phyloP scores from a whole-genome alignment of 2,329 filamentous ascomycete genomes.

The Aspergillus melleus region DNA sequence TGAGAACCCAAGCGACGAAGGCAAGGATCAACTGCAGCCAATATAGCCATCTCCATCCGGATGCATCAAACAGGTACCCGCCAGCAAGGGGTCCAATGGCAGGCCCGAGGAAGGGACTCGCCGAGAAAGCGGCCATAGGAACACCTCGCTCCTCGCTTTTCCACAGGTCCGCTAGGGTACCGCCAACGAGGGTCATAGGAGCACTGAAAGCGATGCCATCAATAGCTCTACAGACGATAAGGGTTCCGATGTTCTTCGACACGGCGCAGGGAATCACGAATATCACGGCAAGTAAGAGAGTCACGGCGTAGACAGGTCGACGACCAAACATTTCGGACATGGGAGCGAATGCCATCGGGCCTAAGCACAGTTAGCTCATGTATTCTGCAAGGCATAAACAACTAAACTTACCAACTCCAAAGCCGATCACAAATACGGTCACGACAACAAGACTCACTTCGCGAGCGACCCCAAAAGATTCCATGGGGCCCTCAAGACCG shows the following conservation, averaged over 20 bases:
- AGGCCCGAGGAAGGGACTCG: conserved; percentile 79
- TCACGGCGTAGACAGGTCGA: conserved; percentile 68
- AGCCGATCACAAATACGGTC: conserved; percentile 77
- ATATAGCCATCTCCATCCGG: conserved; percentile 81
- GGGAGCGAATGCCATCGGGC: conserved; percentile 78
- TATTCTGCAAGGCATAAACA: not conserved
- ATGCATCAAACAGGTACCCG: conserved; percentile 69
- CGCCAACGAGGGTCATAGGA: conserved; percentile 82
- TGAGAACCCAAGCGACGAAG: conserved; percentile 68
- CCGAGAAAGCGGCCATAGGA: conserved; percentile 82
- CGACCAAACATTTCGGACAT: conserved; percentile 74
- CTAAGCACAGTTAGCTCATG: conserved; percentile 33
- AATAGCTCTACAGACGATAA: conserved; percentile 73
- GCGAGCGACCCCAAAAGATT: conserved; percentile 66
- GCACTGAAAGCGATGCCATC: conserved; percentile 83
- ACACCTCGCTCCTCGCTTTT: conserved; percentile 79
- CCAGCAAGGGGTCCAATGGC: conserved; percentile 75
- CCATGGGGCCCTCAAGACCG: conserved; percentile 64
- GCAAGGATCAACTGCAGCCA: conserved; percentile 82
- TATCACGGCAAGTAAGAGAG: conserved; percentile 68
- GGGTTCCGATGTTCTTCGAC: conserved; percentile 71
- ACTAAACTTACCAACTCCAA: conserved; percentile 63
- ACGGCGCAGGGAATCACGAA: conserved; percentile 82
- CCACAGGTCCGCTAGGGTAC: conserved; percentile 83
- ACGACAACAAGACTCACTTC: conserved; percentile 73